Conservation (phyloP, 106 monocot species). For the Dendrobium officinale region DNA sequence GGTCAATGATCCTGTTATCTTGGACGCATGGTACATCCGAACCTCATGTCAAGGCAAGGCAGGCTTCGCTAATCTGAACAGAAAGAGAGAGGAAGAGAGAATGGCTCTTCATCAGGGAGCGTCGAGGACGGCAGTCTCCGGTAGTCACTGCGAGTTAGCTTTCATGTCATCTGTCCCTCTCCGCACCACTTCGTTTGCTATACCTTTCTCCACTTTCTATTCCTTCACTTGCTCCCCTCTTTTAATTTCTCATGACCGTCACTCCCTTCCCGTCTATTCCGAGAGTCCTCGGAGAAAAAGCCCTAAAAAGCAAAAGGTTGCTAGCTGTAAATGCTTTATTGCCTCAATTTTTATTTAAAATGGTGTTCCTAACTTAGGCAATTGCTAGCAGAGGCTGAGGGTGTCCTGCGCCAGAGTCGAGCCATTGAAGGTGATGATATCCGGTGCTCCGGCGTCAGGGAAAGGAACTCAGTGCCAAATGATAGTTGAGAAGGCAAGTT, state of each 20-base stretch:
- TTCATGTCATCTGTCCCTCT: neutral
- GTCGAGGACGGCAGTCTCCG: neutral
- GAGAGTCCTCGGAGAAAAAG: neutral
- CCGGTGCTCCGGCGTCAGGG: conserved; percentile 88
- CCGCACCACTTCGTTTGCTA: neutral
- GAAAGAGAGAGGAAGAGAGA: neutral
- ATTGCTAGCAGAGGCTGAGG: conserved; percentile 9
- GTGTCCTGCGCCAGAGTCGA: conserved; percentile 35
- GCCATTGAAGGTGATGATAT: conserved; percentile 93
- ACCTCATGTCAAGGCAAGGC: neutral
- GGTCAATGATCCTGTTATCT: neutral
- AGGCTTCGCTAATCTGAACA: neutral
- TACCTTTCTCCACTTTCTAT: neutral
- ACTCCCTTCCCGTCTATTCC: neutral
- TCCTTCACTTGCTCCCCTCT: neutral
- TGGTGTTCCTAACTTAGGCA: neutral
- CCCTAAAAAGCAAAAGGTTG: neutral
- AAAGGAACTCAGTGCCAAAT: conserved; percentile 89
- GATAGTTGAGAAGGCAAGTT: conserved; percentile 66
- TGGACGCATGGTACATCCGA: neutral
- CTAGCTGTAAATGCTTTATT: neutral
- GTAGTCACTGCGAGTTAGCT: neutral
- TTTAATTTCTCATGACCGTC: neutral
- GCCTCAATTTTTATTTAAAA: neutral
- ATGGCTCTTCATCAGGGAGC: neutral